phyloP scores from a whole-genome alignment of 345 rosid genomes.

The Bruguiera gymnorhiza region DNA sequence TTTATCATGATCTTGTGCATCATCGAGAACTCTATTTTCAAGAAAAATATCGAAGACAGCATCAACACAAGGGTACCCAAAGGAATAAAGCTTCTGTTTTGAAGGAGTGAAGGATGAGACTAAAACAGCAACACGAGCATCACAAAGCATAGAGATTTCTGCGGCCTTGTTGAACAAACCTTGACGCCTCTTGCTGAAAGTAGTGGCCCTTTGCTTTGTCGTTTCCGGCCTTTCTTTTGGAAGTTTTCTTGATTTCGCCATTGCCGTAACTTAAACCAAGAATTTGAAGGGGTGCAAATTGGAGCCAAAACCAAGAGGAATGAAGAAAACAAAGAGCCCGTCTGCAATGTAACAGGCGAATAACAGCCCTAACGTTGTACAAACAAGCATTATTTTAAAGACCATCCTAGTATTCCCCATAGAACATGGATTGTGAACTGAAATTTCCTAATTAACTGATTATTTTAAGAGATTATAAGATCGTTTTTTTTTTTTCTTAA shows the following conservation, averaged over 20 bases:
- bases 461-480: no score
- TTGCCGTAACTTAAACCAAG: not conserved
- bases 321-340: not conserved
- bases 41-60: constrained; percentile 4
- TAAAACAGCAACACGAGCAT: constrained; percentile 12
- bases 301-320: not conserved
- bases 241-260: constrained; percentile 14
- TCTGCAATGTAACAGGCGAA: no score
- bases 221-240: constrained; percentile 3
- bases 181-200: constrained; percentile 11
- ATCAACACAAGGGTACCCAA: constrained; percentile 3
- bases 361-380: no score
- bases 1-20: not conserved
- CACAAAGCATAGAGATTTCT: constrained; percentile 12
- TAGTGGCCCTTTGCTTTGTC: not conserved
- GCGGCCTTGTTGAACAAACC: constrained; percentile 23
- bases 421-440: no score
- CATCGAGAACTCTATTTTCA: not conserved
- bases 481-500: no score
- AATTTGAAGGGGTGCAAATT: not conserved
- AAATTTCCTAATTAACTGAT: no score
- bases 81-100: not conserved
- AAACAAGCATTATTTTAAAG: no score
- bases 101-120: not conserved
- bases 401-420: no score